phyloP scores from a whole-genome alignment of 2,329 filamentous ascomycete species.

The Fusarium subglutinans region DNA sequence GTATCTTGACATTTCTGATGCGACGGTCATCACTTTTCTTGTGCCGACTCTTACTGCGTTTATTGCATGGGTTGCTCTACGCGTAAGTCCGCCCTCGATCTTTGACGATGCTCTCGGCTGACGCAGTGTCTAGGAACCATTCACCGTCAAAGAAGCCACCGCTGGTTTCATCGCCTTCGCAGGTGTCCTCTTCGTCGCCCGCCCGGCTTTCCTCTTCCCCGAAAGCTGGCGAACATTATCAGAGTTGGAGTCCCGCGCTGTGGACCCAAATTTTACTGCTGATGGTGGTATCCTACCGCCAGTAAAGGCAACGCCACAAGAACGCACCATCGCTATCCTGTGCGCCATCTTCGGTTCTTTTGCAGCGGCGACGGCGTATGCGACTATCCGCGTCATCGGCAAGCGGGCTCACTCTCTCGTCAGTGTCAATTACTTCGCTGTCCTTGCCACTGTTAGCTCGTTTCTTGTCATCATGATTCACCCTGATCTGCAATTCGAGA shows the following conservation, averaged over 20 bases:
- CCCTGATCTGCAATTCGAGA: conserved; percentile 53
- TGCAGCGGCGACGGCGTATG: conserved; percentile 74
- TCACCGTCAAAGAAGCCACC: conserved; percentile 74
- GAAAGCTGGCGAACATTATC: conserved; percentile 2
- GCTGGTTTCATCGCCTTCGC: conserved; percentile 74
- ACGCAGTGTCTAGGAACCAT: conserved; percentile 66
- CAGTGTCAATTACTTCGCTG: conserved; percentile 80
- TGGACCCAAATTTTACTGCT: conserved; percentile 2
- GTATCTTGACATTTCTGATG: conserved; percentile 80
- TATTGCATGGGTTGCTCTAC: conserved; percentile 68
- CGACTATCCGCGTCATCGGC: conserved; percentile 78
- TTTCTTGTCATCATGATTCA: conserved; percentile 63
- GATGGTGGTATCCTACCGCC: conserved; percentile 42
- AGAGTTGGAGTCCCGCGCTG: neutral
- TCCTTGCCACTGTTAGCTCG: conserved; percentile 72
- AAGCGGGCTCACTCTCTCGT: conserved; percentile 78
- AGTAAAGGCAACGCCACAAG: conserved; percentile 59
- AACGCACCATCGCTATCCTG: conserved; percentile 72
- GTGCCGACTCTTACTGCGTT: conserved; percentile 73
- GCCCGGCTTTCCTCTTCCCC: conserved; percentile 68
- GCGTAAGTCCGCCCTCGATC: conserved; percentile 10
- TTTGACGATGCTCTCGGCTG: fast-evolving
- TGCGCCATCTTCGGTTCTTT: conserved; percentile 75
- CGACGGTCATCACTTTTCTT: conserved; percentile 82
- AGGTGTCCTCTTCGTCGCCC: conserved; percentile 80